Evolutionary conservation across 805 yeast genomes (phyloP), one percentile per base, ranked within the genome.

Genomic region (Lipomyces yamadae): DNA sequence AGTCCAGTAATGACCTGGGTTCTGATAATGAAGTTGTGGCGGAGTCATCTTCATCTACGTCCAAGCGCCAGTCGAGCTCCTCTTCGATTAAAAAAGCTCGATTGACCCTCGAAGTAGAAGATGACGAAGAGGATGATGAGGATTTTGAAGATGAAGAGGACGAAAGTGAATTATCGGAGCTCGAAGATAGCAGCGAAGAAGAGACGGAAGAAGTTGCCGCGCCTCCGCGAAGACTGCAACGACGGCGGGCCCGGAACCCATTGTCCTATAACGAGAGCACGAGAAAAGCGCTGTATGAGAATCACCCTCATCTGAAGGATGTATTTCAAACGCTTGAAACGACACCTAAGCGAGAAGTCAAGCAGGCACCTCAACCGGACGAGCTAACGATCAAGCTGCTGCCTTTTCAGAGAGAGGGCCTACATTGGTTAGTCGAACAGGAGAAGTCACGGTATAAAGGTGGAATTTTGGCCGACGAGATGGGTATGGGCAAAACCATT

Each of bases 401-500:
- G 35, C 98, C 98, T 0, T 95, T 95, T 78, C 99, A 95, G 78
- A 80, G 86, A 15, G 99, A 95, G 80, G 99, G 99, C 24, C 81
- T 95, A 58, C 85, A 89, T 73, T 95, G 99, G 99, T 82, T 95
- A 67, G 72, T 85, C 13, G 82, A 86, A 59, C 98, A 94, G 78
- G 98, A 94, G 75, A 87, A 86, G 30, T 82, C 90, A 32, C 83
- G 82, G 55, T 94, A 89, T 77, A 82, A 84, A 15, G 99, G 99
- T 33, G 99, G 98, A 15, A 88, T 95, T 8, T 80, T 95, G 58
- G 98, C 99, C 4, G 99, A 95, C 80, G 99, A 95, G 78, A 95
- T 95, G 99, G 99, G 99, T 48, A 94, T 95, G 98, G 99, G 99
- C 70, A 95, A 95, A 74, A 95, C 99, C 0, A 93, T 95, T 60